Evolutionary conservation across 345 rosid species (phyloP), one percentile per base, ranked within the genome.

Genomic region (Populus ilicifolia): DNA sequence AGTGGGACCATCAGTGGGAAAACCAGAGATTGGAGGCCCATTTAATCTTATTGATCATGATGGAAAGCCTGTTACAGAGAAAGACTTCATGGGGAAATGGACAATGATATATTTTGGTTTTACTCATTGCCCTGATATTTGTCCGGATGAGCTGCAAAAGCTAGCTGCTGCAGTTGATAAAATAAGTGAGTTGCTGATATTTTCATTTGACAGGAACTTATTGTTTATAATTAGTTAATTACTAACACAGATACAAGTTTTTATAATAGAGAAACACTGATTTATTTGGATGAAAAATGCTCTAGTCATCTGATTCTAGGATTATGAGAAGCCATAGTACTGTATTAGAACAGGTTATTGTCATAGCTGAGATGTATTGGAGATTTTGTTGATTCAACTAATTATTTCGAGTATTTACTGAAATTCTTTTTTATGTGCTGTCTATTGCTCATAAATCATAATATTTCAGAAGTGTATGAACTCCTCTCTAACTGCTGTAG

Each of bases 101-200:
- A 89, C 88, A 30, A 48, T 94, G 64, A 76, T 96, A 63, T 96
- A 96, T 87, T 96, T 96, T 86, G 99, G 98, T 65, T 96, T 93
- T 86, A 94, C 98, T 79, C 98, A 92, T 82, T 96, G 99, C 85
- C 98, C 99, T 17, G 99, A 96, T 82, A 96, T 96, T 71, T 96
- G 98, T 81, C 99, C 98, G 18, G 97, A 92, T 63, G 99, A 96
- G 89, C 90, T 96, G 63, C 88, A 80, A 80, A 94, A 96, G 85
- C 81, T 96, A 74, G 93, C 89, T 74, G 90, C 93, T 48, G 93
- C 97, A 61, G 56, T 96, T 72, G 98, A 96, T 84, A 94, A 92
- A 88, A 89, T 92, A 74, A 91, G 99, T 96, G 84, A 89, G 98
- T 81, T 81, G 25, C 72, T 72, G 44, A 46, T 64, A 14, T 62